Evolutionary conservation across 345 rosid genomes (phyloP).

Genomic region (Aquilaria yunnanensis): DNA sequence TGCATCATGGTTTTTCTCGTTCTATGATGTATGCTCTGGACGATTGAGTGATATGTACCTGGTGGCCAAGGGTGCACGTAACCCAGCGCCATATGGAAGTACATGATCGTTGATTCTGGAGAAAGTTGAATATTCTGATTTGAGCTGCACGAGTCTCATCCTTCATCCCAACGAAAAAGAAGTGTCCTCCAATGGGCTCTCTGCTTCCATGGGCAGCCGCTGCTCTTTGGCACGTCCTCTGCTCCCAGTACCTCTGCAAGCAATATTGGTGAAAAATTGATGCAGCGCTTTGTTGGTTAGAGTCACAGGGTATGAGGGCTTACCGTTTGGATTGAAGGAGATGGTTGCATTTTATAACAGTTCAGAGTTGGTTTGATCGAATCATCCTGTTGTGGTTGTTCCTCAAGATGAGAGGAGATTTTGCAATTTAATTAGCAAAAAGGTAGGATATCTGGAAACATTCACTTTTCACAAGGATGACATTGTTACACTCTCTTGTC

Average conservation of each 20-base stretch:
- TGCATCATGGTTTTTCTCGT: constrained; percentile 32
- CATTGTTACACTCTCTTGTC: too few species aligned
- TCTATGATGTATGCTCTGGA: constrained; percentile 7
- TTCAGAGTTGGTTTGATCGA: too few species aligned
- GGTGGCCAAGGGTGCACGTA: constrained; percentile 51
- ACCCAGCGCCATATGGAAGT: constrained; percentile 64
- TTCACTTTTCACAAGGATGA: too few species aligned
- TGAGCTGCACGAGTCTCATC: constrained; percentile 34
- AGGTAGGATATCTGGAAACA: constrained; percentile 30
- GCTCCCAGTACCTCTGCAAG: constrained; percentile 41
- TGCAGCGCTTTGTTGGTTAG: constrained; percentile 50
- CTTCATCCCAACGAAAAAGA: constrained; percentile 53
- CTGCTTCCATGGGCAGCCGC: constrained; percentile 43
- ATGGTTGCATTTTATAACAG: constrained; percentile 35
- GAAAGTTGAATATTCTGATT: constrained; percentile 35
- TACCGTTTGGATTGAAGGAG: constrained; percentile 18
- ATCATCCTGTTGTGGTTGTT: too few species aligned
- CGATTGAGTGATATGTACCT: constrained; percentile 38
- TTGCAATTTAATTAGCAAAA: too few species aligned
- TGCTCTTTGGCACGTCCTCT: constrained; percentile 21
- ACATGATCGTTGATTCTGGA: constrained; percentile 53
- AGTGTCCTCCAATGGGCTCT: constrained; percentile 65
- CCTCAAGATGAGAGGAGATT: too few species aligned
- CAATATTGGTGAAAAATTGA: constrained; percentile 32
- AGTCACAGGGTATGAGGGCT: constrained; percentile 33